A percentile compares a stretch with the other conserved stretches of the same genome.
Evolutionary conservation across 495 filamentous ascomycete species (phyloP).

Genomic region (Hypoxylon lenormandii): DNA sequence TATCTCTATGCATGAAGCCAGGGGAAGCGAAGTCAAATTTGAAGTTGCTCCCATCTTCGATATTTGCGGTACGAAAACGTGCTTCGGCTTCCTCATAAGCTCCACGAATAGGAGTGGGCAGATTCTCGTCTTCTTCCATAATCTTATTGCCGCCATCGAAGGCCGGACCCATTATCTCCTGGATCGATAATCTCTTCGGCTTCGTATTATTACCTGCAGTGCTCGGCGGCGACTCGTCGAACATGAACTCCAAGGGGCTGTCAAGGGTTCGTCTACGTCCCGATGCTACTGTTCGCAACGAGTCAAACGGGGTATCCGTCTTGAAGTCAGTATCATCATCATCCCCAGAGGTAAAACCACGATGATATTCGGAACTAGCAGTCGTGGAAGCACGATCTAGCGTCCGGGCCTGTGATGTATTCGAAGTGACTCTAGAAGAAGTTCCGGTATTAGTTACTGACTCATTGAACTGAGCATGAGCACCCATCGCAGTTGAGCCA

Average conservation of each 20-base stretch:
- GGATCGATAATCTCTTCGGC: slow-evolving; percentile 69
- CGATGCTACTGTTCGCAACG: slow-evolving; percentile 83
- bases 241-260: slow-evolving; percentile 83
- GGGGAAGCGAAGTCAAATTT: slow-evolving; percentile 14
- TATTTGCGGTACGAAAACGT: slow-evolving; percentile 37
- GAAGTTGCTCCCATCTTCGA: slow-evolving; percentile 30
- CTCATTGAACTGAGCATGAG: slow-evolving; percentile 42
- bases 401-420: slow-evolving; percentile 54
- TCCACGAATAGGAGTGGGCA: slow-evolving; percentile 67
- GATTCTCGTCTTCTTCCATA: slow-evolving; percentile 73
- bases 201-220: slow-evolving; percentile 62
- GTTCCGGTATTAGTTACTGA: slow-evolving; percentile 15
- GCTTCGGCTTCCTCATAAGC: slow-evolving; percentile 41
- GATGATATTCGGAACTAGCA: slow-evolving; percentile 83
- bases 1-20: slow-evolving; percentile 54
- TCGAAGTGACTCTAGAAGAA: slow-evolving; percentile 53
- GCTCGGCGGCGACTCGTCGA: slow-evolving; percentile 77
- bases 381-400: slow-evolving; percentile 85
- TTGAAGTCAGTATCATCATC: slow-evolving; percentile 88
- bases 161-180: slow-evolving; percentile 62
- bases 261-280: slow-evolving; percentile 65
- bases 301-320: slow-evolving; percentile 93
- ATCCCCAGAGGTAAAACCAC: slow-evolving; percentile 78
- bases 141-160: slow-evolving; percentile 68
- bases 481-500: slow-evolving; percentile 52